Conservation (phyloP, 345 rosid species). For the Eucalyptus erythrocorys region DNA sequence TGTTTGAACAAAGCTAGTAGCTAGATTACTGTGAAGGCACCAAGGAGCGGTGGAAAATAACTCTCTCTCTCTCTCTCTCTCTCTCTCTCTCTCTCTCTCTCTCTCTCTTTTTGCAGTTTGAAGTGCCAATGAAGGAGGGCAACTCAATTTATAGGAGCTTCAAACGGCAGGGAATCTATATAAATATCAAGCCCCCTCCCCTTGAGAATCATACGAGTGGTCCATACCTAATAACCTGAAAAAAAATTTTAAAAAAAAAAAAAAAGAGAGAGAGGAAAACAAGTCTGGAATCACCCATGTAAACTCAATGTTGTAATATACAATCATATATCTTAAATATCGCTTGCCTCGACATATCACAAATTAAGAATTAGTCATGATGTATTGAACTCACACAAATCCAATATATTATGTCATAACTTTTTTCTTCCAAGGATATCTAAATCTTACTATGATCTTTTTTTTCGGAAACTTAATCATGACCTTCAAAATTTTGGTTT, state of each 20-base stretch:
- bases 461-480: not conserved
- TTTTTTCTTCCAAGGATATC: no score
- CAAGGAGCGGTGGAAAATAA: not conserved
- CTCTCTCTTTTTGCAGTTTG: not conserved
- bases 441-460: no score
- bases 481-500: not conserved
- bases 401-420: no score
- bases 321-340: no score
- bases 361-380: no score
- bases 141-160: not conserved
- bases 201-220: not conserved
- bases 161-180: not conserved
- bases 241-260: no score
- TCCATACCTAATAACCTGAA: not conserved
- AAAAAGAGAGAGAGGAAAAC: not conserved
- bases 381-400: not conserved
- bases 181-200: not conserved
- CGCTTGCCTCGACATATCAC: accelerated
- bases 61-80: no score
- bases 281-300: not conserved
- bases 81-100: no score
- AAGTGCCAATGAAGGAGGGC: not conserved
- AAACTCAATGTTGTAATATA: not conserved
- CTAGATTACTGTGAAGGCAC: not conserved
- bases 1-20: not conserved